Evolutionary conservation across 176 grass and related monocot species (phyloP), one percentile per base, ranked within the genome.

Genomic region (Puya raimondii): DNA sequence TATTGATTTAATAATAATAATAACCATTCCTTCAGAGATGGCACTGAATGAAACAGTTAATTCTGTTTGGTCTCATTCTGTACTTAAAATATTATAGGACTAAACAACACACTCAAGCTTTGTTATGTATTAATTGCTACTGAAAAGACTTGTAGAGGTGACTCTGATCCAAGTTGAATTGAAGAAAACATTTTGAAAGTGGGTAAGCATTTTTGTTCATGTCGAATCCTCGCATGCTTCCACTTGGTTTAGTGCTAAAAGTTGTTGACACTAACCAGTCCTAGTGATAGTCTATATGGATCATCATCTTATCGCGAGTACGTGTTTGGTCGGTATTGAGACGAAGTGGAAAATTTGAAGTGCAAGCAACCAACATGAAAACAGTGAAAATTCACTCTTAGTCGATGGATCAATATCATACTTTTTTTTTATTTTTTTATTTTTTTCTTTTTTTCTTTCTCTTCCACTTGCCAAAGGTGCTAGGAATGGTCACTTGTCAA

Each of bases 231-330:
- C 10, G 12, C 18, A 9, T 58, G 54, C 54, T 58, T 69, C 50
- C 47, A 49, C 49, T 78, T 15, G 13, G 61, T 77, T 25, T 23
- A 64, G 13, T 48, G 53, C 63, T 47, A 67, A 16, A 16, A 66
- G 29, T 14, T 26, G 47, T 66, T 20, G 26, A 66, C 47, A 48
- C 26, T 9, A 65, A 29, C 23, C 21, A 47, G 25, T 66, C 29
- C 15, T 42, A 66, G 29, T 66, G 64, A 66, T 4, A 48, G 64
- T 65, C 22, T 54, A 65, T 18, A 72, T 61, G 48, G 53, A 49
- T 70, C 73, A 80, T 72, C 17, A 63, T 67, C 26, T 23, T 26
- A 23, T 20, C 49, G 25, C 11, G 48, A 58, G 23, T 68, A 53
- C n/a, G 50, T 74, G 64, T 61, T 15, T 74, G 12, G 25, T 67